phyloP scores from a whole-genome alignment of 805 yeast species.

The Candida sakaeoensis region DNA sequence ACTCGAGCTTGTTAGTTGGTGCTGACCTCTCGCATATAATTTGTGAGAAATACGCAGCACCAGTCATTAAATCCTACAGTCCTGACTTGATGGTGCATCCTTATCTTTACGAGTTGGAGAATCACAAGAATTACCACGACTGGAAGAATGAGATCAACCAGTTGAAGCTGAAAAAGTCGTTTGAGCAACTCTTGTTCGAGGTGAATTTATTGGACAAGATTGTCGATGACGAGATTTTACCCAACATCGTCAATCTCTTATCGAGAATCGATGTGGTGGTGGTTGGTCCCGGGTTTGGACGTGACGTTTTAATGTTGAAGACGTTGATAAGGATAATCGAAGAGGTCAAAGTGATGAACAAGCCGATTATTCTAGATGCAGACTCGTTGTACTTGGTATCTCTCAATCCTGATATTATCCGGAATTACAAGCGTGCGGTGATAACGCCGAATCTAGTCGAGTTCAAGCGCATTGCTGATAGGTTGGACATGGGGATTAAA shows the following conservation, averaged over 20 bases:
- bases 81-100: constrained; percentile 98
- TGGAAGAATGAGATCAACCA: constrained; percentile 15
- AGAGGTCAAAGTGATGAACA: constrained; percentile 49
- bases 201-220: constrained; percentile 24
- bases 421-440: constrained; percentile 57
- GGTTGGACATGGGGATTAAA: constrained; percentile 35
- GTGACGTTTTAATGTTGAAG: constrained; percentile 66
- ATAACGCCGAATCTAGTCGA: constrained; percentile 91
- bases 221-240: constrained; percentile 46
- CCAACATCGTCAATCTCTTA: constrained; percentile 53
- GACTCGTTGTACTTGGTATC: constrained; percentile 76
- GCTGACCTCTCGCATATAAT: constrained; percentile 85
- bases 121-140: constrained; percentile 10
- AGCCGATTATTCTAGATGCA: constrained; percentile 85
- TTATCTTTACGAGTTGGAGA: constrained; percentile 54
- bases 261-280: constrained; percentile 75
- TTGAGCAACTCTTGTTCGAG: constrained; percentile 21
- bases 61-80: constrained; percentile 79
- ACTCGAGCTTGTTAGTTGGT: constrained; percentile 80
- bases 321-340: constrained; percentile 56
- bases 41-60: constrained; percentile 78
- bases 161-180: constrained; percentile 9
- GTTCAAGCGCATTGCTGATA: constrained; percentile 62
- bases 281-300: constrained; percentile 92
- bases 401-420: constrained; percentile 49